These are phyloP conservation scores for Exserohilum turcica DNA, from an alignment of 2,329 filamentous ascomycete genomes.

Conservation along the genomic window DNA sequence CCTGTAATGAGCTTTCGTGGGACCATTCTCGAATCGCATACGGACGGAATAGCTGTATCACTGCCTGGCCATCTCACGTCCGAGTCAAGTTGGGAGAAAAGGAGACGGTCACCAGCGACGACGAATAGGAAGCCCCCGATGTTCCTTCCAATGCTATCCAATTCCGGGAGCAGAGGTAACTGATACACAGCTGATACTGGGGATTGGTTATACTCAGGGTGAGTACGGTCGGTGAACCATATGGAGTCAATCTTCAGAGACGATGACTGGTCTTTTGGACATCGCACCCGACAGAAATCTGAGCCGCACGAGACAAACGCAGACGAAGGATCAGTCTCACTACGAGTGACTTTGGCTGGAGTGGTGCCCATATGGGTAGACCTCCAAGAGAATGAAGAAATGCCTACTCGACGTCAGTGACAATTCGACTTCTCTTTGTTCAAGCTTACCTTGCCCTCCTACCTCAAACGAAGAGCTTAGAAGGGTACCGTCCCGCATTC, in stretches of 20 bases:
- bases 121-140: conserved; percentile 55
- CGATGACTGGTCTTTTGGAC: conserved; percentile 8
- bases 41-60: neutral
- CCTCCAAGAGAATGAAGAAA: conserved; percentile 12
- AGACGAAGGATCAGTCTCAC: conserved; percentile 28
- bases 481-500: conserved; percentile 44
- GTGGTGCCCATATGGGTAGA: conserved; percentile 34
- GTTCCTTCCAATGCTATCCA: conserved; percentile 46
- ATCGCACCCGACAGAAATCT: conserved; percentile 44
- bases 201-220: conserved; percentile 38
- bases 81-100: conserved; percentile 55
- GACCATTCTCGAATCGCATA: conserved; percentile 22
- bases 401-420: conserved; percentile 9
- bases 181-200: conserved; percentile 42
- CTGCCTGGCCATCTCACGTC: conserved; percentile 29
- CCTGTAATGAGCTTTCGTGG: conserved; percentile 33
- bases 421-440: neutral
- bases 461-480: conserved; percentile 20
- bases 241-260: conserved; percentile 40
- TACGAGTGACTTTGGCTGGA: conserved; percentile 29
- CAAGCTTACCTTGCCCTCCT: conserved; percentile 11
- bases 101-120: conserved; percentile 54
- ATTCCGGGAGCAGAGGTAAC: conserved; percentile 25
- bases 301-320: conserved; percentile 49
- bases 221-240: conserved; percentile 44